Conservation (phyloP, 106 monocot species). For the Xerophyta viscosa region DNA sequence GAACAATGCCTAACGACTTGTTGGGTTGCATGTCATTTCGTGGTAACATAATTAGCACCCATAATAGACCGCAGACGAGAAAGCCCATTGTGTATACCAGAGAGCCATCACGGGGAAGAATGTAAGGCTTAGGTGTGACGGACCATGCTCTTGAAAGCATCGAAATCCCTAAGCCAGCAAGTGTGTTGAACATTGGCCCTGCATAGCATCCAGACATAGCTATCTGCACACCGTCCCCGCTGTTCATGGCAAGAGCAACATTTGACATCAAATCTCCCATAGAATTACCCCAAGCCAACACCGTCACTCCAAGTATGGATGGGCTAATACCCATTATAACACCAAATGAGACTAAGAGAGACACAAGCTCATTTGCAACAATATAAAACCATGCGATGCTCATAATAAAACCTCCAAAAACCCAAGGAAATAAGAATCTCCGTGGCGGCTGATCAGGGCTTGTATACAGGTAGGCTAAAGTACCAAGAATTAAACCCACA, state of each 20-base stretch:
- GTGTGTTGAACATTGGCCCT: constrained; percentile 96
- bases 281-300: constrained; percentile 98
- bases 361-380: constrained; percentile 80
- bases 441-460: constrained; percentile 48
- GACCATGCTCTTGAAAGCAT: constrained; percentile 70
- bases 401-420: constrained; percentile 90
- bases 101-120: constrained; percentile 56
- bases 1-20: constrained; percentile 28
- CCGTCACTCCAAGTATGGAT: constrained; percentile 82
- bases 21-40: constrained; percentile 35
- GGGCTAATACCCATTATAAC: constrained; percentile 74
- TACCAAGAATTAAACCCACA: constrained; percentile 33
- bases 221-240: constrained; percentile 85
- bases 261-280: constrained; percentile 97
- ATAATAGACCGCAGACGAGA: constrained; percentile 37
- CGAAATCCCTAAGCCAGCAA: constrained; percentile 79
- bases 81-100: constrained; percentile 65
- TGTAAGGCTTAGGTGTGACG: constrained; percentile 33
- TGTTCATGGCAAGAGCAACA: constrained; percentile 71
- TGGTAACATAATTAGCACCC: constrained; percentile 35
- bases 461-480: constrained; percentile 54
- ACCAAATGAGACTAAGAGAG: constrained; percentile 74
- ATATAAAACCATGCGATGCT: constrained; percentile 93
- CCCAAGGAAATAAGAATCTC: constrained; percentile 85
- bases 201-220: constrained; percentile 99